Conservation (phyloP, 1,284 basidiomycete genomes). For the Irpex lacteus region DNA sequence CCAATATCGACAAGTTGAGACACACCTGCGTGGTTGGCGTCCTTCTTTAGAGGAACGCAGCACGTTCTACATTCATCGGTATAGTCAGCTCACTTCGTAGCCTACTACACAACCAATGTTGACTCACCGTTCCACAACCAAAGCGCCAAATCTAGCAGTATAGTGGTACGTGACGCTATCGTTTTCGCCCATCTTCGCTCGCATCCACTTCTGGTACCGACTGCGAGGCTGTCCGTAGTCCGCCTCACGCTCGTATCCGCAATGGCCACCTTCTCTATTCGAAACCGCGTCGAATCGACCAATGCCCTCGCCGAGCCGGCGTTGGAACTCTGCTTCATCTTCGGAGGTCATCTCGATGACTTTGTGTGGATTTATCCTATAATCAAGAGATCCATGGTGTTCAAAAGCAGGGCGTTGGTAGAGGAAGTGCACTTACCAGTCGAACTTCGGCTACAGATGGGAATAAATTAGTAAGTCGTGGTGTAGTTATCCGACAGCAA, state of each 20-base stretch:
- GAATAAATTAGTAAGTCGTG: conserved; percentile 1
- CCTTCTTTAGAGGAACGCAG: conserved; percentile 44
- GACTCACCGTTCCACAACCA: conserved; percentile 51
- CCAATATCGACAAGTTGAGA: neutral
- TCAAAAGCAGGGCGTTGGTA: neutral
- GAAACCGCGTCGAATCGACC: conserved; percentile 36
- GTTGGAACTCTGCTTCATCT: conserved; percentile 26
- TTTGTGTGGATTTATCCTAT: conserved; percentile 46
- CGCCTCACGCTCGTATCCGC: conserved; percentile 46
- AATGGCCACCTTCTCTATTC: conserved; percentile 13
- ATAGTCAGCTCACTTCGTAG: conserved; percentile 4
- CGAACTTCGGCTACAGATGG: conserved; percentile 49
- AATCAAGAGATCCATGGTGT: neutral
- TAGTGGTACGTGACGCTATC: conserved; percentile 45
- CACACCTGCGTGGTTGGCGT: conserved; percentile 46
- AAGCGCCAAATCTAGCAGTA: conserved; percentile 37
- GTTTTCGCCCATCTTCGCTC: conserved; percentile 29
- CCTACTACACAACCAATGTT: neutral
- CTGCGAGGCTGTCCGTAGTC: conserved; percentile 51
- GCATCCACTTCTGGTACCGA: conserved; percentile 56
- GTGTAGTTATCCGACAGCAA: conserved; percentile 1
- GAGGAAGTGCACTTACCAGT: conserved; percentile 44
- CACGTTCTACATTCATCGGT: conserved; percentile 35
- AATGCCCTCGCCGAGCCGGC: conserved; percentile 41
- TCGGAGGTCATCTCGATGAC: neutral